Evolutionary conservation across 768 basidiomycete genomes (phyloP).

Genomic region (Phaeotremella skinneri): DNA sequence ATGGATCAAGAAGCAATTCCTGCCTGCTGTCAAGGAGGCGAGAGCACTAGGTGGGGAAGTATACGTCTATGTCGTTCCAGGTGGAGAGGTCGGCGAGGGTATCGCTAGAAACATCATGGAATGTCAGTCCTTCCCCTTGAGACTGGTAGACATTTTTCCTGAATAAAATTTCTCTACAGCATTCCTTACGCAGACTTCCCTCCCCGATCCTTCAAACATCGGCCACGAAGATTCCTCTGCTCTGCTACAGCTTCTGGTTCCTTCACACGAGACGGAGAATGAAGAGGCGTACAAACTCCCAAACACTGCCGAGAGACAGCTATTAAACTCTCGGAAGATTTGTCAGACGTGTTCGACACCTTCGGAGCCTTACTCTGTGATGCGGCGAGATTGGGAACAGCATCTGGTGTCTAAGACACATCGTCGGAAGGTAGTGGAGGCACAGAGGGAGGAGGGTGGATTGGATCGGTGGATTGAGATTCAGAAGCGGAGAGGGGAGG

Average conservation of each 20-base stretch:
- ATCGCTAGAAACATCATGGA: constrained; percentile 64
- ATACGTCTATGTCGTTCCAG: constrained; percentile 42
- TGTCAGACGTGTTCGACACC: constrained; percentile 36
- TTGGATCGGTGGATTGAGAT: constrained; percentile 9
- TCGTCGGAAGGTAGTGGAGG: constrained; percentile 9
- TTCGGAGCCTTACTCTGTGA: constrained; percentile 24
- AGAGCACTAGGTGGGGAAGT: constrained; percentile 52
- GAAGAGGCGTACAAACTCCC: constrained; percentile 15
- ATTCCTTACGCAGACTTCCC: constrained; percentile 57
- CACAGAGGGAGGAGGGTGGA: constrained; percentile 14
- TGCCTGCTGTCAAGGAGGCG: constrained; percentile 65
- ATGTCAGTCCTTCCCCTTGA: constrained; percentile 13
- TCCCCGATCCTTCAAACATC: constrained; percentile 59
- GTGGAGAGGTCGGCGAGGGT: constrained; percentile 60
- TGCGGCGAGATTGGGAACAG: constrained; percentile 12
- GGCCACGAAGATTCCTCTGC: constrained; percentile 32
- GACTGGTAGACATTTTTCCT: neutral
- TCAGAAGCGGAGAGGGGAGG: constrained; percentile 12
- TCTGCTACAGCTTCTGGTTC: constrained; percentile 22
- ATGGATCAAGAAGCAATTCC: constrained; percentile 86
- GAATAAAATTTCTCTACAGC: constrained; percentile 52
- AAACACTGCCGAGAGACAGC: constrained; percentile 42
- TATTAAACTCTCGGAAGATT: constrained; percentile 30
- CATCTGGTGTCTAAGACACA: constrained; percentile 24
- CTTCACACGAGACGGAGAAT: neutral